These are phyloP conservation scores for Trichomonas vaginalis DNA, from an alignment of 208 protist species.

Conservation along the genomic window DNA sequence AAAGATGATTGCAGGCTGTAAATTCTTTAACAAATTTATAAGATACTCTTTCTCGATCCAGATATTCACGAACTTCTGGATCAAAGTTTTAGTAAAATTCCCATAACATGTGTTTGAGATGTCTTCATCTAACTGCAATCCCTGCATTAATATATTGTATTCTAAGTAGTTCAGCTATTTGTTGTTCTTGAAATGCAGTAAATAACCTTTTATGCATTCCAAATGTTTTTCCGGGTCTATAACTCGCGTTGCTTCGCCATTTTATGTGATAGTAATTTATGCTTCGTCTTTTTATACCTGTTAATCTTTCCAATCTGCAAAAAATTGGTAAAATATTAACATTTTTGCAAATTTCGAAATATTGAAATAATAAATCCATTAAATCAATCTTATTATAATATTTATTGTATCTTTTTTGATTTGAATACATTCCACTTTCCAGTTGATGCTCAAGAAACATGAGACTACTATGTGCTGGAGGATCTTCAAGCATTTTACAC, in stretches of 20 bases:
- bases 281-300: too few species aligned
- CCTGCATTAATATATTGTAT: background rate
- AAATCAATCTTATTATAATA: too few species aligned
- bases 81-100: background rate
- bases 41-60: background rate
- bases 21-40: background rate
- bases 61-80: background rate
- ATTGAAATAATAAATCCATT: too few species aligned
- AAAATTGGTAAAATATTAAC: too few species aligned
- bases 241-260: background rate
- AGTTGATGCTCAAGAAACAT: too few species aligned
- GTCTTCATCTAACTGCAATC: background rate
- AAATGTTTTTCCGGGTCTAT: background rate
- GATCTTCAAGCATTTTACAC: too few species aligned
- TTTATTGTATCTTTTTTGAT: too few species aligned
- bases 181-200: background rate
- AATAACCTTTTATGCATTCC: background rate
- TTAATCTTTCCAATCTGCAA: too few species aligned
- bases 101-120: background rate
- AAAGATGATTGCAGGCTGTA: background rate
- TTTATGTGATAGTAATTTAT: too few species aligned
- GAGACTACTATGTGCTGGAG: too few species aligned
- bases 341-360: too few species aligned
- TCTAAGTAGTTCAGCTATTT: background rate
- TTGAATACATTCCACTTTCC: too few species aligned